These are phyloP conservation scores for Solanum paucissectum DNA, from an alignment of 257 asterid species.

Conservation along the genomic window DNA sequence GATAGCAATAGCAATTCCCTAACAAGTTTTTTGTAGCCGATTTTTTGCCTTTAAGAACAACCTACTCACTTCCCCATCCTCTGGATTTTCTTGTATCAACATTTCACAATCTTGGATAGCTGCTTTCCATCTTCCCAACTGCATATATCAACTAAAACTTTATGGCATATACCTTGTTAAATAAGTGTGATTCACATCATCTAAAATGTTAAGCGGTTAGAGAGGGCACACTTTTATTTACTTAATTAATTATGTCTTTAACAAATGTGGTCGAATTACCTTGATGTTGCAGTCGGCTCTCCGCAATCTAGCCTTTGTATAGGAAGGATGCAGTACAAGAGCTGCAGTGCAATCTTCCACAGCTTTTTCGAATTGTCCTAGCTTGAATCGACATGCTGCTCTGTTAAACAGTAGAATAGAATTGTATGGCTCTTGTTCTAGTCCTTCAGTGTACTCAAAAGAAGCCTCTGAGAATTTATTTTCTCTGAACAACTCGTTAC, in stretches of 20 bases:
- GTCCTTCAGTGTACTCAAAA: constrained; percentile 41
- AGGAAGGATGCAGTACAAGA: constrained; percentile 27
- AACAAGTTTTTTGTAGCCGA: background rate
- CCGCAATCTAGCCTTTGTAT: constrained; percentile 40
- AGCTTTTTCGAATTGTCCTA: constrained; percentile 32
- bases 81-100: constrained; percentile 30
- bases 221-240: background rate
- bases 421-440: constrained; percentile 31
- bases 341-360: constrained; percentile 46
- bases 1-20: background rate
- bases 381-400: constrained; percentile 44
- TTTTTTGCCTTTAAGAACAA: constrained; percentile 19
- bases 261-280: constrained; percentile 13
- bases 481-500: constrained; percentile 40
- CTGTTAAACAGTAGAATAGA: constrained; percentile 41
- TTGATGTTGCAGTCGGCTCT: constrained; percentile 43
- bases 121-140: constrained; percentile 38
- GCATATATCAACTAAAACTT: background rate
- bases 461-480: constrained; percentile 34
- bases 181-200: background rate
- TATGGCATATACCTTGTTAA: background rate
- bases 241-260: background rate
- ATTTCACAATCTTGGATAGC: constrained; percentile 39
- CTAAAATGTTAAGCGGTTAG: background rate
- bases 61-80: constrained; percentile 22